These are phyloP conservation scores for Pezicula rhizophila DNA, from an alignment of 2,329 filamentous ascomycete genomes.

Conservation along the genomic window DNA sequence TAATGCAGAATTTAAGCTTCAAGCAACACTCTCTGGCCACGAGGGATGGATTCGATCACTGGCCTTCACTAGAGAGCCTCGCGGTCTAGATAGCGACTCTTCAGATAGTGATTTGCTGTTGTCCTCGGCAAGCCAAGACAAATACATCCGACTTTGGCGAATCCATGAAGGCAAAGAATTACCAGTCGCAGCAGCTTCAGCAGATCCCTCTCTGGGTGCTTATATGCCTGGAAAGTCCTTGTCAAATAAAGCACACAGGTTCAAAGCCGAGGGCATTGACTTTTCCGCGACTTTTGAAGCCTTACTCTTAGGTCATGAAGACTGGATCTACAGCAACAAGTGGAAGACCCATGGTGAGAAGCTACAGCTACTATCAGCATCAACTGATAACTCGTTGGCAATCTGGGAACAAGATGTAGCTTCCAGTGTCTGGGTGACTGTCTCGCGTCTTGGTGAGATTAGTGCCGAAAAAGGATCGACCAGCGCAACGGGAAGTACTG, in stretches of 20 bases:
- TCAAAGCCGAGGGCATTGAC: constrained; percentile 53
- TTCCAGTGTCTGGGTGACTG: constrained; percentile 88
- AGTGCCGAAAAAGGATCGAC: constrained; percentile 93
- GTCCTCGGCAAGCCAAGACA: constrained; percentile 93
- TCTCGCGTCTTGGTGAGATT: constrained; percentile 82
- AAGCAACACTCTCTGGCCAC: constrained; percentile 77
- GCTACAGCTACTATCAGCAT: constrained; percentile 77
- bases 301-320: constrained; percentile 87
- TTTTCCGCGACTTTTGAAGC: constrained; percentile 91
- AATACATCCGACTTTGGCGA: constrained; percentile 92
- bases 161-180: constrained; percentile 65
- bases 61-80: constrained; percentile 63
- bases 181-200: constrained; percentile 46
- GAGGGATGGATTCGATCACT: constrained; percentile 93
- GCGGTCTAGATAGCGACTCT: constrained; percentile 48
- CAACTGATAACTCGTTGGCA: constrained; percentile 89
- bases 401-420: constrained; percentile 83
- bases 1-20: constrained; percentile 53
- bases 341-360: constrained; percentile 31
- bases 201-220: constrained; percentile 52
- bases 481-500: constrained; percentile 90
- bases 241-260: constrained; percentile 81
- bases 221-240: constrained; percentile 64
- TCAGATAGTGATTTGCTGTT: constrained; percentile 65
- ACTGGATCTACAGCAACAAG: constrained; percentile 88